Evolutionary conservation across 176 grass and related monocot species (phyloP), one percentile per base, ranked within the genome.

Genomic region (Aegilops bicornis): DNA sequence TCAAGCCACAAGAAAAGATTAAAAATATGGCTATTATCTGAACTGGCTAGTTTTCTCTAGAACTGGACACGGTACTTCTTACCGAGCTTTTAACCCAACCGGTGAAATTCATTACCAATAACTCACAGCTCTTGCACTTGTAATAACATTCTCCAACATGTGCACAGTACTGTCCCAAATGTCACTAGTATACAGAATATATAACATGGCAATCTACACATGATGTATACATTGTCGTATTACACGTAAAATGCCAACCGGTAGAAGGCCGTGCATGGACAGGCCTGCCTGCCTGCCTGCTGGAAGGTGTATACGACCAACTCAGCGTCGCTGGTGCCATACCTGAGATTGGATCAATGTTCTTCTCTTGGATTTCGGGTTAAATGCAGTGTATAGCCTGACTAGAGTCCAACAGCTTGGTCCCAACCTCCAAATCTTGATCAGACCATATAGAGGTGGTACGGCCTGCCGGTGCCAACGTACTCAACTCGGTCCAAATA

Each of bases 301-400:
- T 65, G 52, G 37, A 78, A 62, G 64, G 8, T 14, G 30, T 73
- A 56, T 83, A 78, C 6, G 31, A 31, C 73, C 79, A 83, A 86
- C 31, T 58, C 58, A 24, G 56, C 79, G 40, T 58, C 64, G 73
- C 79, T 83, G 79, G 89, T 69, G 74, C 89, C 65, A 87, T 85
- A 77, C 81, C 77, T 84, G 69, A 50, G 86, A 76, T 24, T 76
- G 69, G 69, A 84, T 91, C 68, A 36, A 30, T 31, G 48, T 20
- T 83, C 0, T 20, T 56, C 76, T 31, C 23, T 62, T 80, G 69
- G 61, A 84, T 15, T 80, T 60, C 27, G 76, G 76, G 69, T 40
- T 27, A 29, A 69, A 81, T 91, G 77, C 85, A 76, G 31, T 88
- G 76, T 37, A 88, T 76, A 54, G 69, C 69, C 37, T 88, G 56